Percentiles rank a stretch among this genome's conserved stretches.
These are phyloP conservation scores for Selaginella tamariscina DNA, from an alignment of 75 land plant genomes.

Conservation along the genomic window DNA sequence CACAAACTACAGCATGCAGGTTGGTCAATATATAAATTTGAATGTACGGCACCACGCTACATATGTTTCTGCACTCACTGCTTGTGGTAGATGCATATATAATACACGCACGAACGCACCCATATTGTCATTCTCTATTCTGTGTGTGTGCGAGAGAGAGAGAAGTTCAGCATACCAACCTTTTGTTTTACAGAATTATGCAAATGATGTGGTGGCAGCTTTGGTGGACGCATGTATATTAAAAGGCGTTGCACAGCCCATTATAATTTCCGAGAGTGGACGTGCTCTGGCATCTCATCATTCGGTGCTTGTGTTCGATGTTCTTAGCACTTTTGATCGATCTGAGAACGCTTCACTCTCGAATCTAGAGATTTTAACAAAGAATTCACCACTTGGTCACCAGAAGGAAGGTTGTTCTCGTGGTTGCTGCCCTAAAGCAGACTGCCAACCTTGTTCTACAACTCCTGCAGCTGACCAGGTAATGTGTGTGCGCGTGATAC, in stretches of 20 bases:
- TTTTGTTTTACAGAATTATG: slow-evolving; percentile 31
- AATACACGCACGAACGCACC: no score
- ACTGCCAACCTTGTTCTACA: not conserved
- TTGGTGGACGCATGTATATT: slow-evolving; percentile 33
- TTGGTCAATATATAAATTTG: slow-evolving; percentile 7
- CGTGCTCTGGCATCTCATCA: slow-evolving; percentile 42
- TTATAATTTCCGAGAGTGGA: slow-evolving; percentile 35
- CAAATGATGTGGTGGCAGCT: slow-evolving; percentile 40
- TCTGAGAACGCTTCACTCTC: slow-evolving; percentile 5
- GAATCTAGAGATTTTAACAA: slow-evolving; percentile 2
- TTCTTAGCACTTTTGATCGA: slow-evolving; percentile 24
- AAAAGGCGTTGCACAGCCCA: slow-evolving; percentile 36
- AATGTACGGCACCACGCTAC: no score
- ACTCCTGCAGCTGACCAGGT: not conserved
- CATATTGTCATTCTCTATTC: no score
- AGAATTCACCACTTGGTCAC: not conserved
- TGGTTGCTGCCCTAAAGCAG: not conserved
- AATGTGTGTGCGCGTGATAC: no score
- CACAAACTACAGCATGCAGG: slow-evolving; percentile 38
- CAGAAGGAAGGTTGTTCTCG: not conserved
- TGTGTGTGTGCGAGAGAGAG: no score
- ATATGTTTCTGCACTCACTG: no score
- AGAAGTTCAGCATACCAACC: not conserved
- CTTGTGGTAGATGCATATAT: no score
- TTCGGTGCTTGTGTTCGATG: slow-evolving; percentile 39